Evolutionary conservation across 345 rosid species (phyloP), one percentile per base, ranked within the genome.

Genomic region (Gossypium thurberi): DNA sequence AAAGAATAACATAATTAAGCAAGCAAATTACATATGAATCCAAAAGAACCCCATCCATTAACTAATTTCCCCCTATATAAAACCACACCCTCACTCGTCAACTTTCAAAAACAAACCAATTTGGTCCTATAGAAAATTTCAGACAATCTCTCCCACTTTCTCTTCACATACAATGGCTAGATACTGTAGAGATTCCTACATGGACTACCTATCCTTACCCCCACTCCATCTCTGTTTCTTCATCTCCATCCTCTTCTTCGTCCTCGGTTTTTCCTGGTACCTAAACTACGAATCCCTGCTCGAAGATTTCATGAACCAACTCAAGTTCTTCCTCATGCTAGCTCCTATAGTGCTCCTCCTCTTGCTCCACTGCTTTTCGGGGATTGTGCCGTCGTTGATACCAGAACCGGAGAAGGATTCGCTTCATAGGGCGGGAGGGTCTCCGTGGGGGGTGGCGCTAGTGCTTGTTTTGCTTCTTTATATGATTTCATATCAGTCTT

Each of bases 371-470:
- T 77, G 75, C 75, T n/a, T 82, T 0, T 81, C 90, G 3, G 67
- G 74, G 1, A 47, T 77, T 0, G 55, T 82, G 23, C 46, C 77
- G 6, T 40, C 73, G 62, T 60, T 76, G 2, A 2, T 65, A 6
- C 85, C 84, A 0, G 71, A 70, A 0, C 84, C 85, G 8, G 81
- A 82, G 81, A 78, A 47, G 67, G 89, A 89, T 26, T 82, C 90
- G 0, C 71, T 87, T 25, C 94, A 87, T 57, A 56, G 87, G 26
- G 89, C 86, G 2, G 91, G 90, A 44, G 90, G 83, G 4, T 82
- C 89, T 4, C 87, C 91, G 0, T 84, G 88, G 84, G 94, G 89
- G 0, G 87, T 86, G 10, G 94, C 82, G 0, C 76, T 86, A 13
- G 43, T 89, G 76, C 90, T 89, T 23, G 82, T 85, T 10, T 66